A percentile compares a stretch with the other conserved stretches of the same genome.
These are phyloP conservation scores for Boehmeria nivea DNA, from an alignment of 306 rosid species.

Conservation along the genomic window DNA sequence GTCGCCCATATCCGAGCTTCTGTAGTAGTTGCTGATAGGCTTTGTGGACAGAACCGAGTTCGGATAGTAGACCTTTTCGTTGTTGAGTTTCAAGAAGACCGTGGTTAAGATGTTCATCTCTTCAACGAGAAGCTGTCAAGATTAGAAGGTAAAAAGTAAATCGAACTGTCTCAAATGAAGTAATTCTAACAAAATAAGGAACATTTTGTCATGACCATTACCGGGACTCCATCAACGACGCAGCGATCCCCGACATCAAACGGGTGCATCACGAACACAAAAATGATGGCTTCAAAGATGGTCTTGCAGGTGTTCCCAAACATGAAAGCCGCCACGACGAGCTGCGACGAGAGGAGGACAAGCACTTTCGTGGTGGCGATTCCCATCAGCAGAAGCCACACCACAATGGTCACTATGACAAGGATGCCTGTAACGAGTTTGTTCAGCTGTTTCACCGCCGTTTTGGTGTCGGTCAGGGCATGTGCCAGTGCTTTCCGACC, in stretches of 20 bases:
- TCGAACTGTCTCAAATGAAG: slow-evolving; percentile 11
- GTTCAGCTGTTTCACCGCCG: slow-evolving; percentile 79
- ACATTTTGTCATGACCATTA: slow-evolving; percentile 21
- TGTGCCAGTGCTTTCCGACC: slow-evolving; percentile 84
- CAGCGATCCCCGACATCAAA: slow-evolving; percentile 95
- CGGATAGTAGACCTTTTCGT: slow-evolving; percentile 86
- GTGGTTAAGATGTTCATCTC: slow-evolving; percentile 93
- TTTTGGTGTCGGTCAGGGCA: slow-evolving; percentile 79
- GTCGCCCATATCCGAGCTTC: slow-evolving; percentile 88
- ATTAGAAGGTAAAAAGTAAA: too few species aligned
- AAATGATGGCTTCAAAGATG: slow-evolving; percentile 77
- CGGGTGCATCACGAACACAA: slow-evolving; percentile 95
- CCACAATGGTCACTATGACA: slow-evolving; percentile 38
- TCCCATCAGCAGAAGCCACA: slow-evolving; percentile 87
- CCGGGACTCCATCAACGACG: slow-evolving; percentile 75
- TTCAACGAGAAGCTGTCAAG: slow-evolving; percentile 72
- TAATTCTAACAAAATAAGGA: neutral
- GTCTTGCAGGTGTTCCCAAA: slow-evolving; percentile 92
- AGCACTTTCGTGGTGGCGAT: slow-evolving; percentile 86
- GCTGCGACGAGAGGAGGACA: slow-evolving; percentile 68
- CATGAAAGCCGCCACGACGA: slow-evolving; percentile 67
- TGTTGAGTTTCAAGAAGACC: slow-evolving; percentile 72
- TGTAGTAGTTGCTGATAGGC: slow-evolving; percentile 77
- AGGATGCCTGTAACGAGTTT: slow-evolving; percentile 57
- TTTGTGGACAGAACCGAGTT: slow-evolving; percentile 75